phyloP scores from a whole-genome alignment of 208 protist genomes.

The Trypanosoma vivax region DNA sequence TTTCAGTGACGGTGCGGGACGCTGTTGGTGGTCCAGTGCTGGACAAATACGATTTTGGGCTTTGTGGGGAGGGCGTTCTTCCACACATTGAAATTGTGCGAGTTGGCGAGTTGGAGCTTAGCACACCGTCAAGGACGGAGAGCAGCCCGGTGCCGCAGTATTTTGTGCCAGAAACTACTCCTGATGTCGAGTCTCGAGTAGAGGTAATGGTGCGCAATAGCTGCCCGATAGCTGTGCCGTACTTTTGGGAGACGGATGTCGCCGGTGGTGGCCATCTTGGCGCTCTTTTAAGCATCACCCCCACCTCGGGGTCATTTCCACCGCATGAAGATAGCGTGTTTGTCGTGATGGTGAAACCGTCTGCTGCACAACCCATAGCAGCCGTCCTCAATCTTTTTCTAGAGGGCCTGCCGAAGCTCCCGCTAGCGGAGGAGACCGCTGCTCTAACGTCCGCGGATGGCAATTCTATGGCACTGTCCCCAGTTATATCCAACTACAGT shows the following conservation, averaged over 20 bases:
- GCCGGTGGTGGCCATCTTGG: constrained; percentile 7
- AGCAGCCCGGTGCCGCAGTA: constrained; percentile 27
- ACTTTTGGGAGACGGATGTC: constrained; percentile 35
- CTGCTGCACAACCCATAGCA: constrained; percentile 23
- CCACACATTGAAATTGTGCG: constrained; percentile 56
- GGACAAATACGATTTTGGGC: constrained; percentile 38
- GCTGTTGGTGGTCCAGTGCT: constrained; percentile 32
- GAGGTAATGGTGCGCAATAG: constrained; percentile 55
- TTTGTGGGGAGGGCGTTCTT: constrained; percentile 55
- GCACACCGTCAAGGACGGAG: constrained; percentile 5
- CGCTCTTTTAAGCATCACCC: constrained; percentile 16
- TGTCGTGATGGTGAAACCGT: constrained; percentile 25
- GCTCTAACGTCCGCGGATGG: too few species aligned
- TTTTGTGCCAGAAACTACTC: constrained; percentile 53
- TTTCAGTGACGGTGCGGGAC: constrained; percentile 47
- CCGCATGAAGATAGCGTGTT: constrained; percentile 25
- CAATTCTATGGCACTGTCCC: too few species aligned
- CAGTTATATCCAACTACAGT: neutral
- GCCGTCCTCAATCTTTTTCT: constrained; percentile 73
- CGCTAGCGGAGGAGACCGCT: constrained; percentile 3
- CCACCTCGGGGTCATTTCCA: constrained; percentile 26
- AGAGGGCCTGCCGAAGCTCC: constrained; percentile 47
- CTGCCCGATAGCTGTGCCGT: constrained; percentile 50
- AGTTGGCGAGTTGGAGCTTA: constrained; percentile 39
- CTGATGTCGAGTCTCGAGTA: constrained; percentile 38